Base-by-base conservation (phyloP, 2,329 filamentous ascomycete genomes). In the Bipolaris gigantea region DNA sequence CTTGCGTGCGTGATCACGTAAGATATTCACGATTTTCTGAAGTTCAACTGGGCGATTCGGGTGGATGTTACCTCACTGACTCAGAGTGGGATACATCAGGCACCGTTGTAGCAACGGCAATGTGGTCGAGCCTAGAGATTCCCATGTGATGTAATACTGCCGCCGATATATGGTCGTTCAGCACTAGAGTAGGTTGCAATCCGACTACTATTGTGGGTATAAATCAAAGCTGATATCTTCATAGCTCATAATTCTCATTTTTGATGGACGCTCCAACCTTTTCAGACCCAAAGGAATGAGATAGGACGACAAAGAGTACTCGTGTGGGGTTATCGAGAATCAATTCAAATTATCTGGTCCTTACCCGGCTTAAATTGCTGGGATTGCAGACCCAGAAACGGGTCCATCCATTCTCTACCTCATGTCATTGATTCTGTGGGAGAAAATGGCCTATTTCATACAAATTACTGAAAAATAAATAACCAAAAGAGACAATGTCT, bases 141-240 rank as follows among this genome's bases (percentile, higher is more conserved):
- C 39, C 64, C 11, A 9, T 60, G 43, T 55, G 56, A 43, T 76
- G 73, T 73, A 73, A 71, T 40, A 71, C 67, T 35, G 62, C 74
- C 19, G 69, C 72, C 39, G 73, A 77, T 50, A 75, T 77, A 55
- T 77, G 73, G 72, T 76, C 74, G 39, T 75, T 75, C 55, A 71
- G 75, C 36, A 59, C 71, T 42, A 69, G 69, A 57, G 72, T 72
- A 61, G 50, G 70, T 69, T 9, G 32, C 3, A 23, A 13, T 42
- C n/a, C 32, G 43, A 40, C 32, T 55, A 15, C 30, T 42, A 40
- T 27, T 13, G 48, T 48, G 23, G 13, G 21, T 52, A 48, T 27
- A 18, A 19, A 42, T 21, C 19, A 41, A 53, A 41, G 50, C 53
- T 60, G 6, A 60, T 13, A 16, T 34, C 25, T 34, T 47, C 7